These are phyloP conservation scores for Metschnikowia lunata DNA, from an alignment of 805 yeast species.

Conservation along the genomic window DNA sequence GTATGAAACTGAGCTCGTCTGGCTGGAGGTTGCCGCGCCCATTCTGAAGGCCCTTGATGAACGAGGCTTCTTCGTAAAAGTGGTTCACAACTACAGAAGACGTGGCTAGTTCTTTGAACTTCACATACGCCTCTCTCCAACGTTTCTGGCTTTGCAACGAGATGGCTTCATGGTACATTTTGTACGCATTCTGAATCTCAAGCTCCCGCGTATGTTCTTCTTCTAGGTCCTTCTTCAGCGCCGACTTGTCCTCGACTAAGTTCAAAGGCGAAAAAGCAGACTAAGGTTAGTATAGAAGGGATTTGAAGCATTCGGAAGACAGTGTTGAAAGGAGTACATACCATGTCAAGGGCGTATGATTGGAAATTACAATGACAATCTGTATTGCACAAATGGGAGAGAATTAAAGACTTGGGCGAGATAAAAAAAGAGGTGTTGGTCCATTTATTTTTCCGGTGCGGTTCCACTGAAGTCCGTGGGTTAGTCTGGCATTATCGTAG, in stretches of 20 bases:
- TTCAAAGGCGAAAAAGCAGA: slow-evolving; percentile 80
- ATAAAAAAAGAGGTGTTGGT: too few relatives aligned
- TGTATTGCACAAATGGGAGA: too few relatives aligned
- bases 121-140: slow-evolving; percentile 45
- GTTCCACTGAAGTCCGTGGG: not conserved
- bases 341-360: not conserved
- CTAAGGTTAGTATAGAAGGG: slow-evolving; percentile 20
- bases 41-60: slow-evolving; percentile 36
- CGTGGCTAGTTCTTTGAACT: slow-evolving; percentile 60
- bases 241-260: slow-evolving; percentile 59
- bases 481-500: not conserved
- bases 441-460: too few relatives aligned
- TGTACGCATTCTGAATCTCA: slow-evolving; percentile 83
- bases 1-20: slow-evolving; percentile 41
- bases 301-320: not conserved
- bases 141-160: slow-evolving; percentile 49
- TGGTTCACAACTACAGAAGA: slow-evolving; percentile 59
- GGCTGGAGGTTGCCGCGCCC: slow-evolving; percentile 30
- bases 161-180: slow-evolving; percentile 68
- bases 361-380: too few relatives aligned
- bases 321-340: not conserved
- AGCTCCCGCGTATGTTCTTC: slow-evolving; percentile 91
- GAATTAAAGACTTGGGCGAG: not conserved
- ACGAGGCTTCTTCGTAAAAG: slow-evolving; percentile 36
- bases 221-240: slow-evolving; percentile 52